Evolutionary conservation across 768 basidiomycete species (phyloP).

Genomic region (Hirschioporus abietinus): DNA sequence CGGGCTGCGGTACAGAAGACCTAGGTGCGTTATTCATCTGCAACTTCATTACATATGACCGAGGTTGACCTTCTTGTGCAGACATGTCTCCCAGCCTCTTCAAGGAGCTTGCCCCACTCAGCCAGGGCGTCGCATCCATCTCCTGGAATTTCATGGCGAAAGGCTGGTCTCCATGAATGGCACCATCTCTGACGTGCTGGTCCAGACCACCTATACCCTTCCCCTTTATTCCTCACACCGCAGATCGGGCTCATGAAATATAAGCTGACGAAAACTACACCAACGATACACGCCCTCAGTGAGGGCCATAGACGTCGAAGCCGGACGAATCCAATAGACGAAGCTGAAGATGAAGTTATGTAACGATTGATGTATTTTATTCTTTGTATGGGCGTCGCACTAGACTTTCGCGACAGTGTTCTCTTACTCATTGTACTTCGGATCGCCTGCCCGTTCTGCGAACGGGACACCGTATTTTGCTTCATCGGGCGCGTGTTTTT

Average conservation of each 20-base stretch:
- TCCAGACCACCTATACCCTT: not conserved
- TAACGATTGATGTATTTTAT: not conserved
- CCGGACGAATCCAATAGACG: not conserved
- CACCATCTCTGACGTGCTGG: not conserved
- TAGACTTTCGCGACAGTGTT: not conserved
- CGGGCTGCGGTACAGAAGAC: constrained; percentile 43
- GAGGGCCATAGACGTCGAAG: not conserved
- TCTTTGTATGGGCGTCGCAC: not conserved
- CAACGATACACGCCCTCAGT: not conserved
- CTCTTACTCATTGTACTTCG: not conserved
- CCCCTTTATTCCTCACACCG: not conserved
- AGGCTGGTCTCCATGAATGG: constrained; percentile 36
- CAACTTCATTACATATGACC: not conserved
- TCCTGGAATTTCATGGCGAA: constrained; percentile 56
- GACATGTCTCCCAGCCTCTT: constrained; percentile 68
- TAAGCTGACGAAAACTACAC: not conserved
- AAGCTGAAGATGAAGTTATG: not conserved
- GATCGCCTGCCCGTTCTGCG: not conserved
- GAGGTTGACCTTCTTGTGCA: constrained; percentile 20
- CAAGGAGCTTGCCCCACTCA: constrained; percentile 41
- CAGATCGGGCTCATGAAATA: not conserved
- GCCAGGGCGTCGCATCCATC: constrained; percentile 46
- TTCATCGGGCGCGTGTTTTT: not conserved
- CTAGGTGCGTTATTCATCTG: constrained; percentile 42
- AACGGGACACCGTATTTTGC: not conserved